A percentile compares a stretch with the other conserved stretches of the same genome.
Conservation (phyloP, 2,329 filamentous ascomycete species). For the Aspergillus sp. region DNA sequence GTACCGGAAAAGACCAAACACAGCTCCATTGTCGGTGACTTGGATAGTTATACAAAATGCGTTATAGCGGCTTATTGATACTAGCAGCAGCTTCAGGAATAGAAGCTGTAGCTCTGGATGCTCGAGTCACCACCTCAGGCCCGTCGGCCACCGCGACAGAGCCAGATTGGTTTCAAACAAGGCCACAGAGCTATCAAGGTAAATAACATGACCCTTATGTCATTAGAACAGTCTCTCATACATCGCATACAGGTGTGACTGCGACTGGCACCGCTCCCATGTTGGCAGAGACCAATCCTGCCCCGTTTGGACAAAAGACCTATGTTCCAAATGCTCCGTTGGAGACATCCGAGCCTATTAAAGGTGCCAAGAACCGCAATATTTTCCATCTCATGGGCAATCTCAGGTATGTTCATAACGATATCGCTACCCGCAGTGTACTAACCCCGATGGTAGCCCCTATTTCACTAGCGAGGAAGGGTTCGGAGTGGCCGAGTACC, state of each 20-base stretch:
- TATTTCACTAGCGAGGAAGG: constrained; percentile 63
- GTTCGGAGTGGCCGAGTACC: constrained; percentile 71
- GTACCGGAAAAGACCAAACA: no score
- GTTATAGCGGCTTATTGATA: neutral
- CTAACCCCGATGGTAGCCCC: constrained; percentile 41
- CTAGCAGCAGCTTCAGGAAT: neutral
- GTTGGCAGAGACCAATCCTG: constrained; percentile 67
- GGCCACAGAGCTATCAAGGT: constrained; percentile 3
- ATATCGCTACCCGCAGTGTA: neutral
- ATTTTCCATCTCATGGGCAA: constrained; percentile 71
- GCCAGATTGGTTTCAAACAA: constrained; percentile 1
- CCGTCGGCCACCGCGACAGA: neutral
- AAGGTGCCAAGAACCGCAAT: constrained; percentile 57
- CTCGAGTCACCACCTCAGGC: neutral
- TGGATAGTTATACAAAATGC: neutral
- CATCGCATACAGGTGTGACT: neutral
- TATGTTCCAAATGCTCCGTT: constrained; percentile 69
- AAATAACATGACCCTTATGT: no score
- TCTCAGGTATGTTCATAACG: constrained; percentile 40
- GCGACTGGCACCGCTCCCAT: constrained; percentile 68
- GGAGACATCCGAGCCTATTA: constrained; percentile 67
- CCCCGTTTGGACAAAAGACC: constrained; percentile 59
- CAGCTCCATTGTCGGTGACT: no score
- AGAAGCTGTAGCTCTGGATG: neutral
- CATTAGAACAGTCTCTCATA: no score